Percentiles rank a stretch among this genome's conserved stretches.
phyloP scores from a whole-genome alignment of 805 yeast genomes.

The Nakazawaea siamensis region DNA sequence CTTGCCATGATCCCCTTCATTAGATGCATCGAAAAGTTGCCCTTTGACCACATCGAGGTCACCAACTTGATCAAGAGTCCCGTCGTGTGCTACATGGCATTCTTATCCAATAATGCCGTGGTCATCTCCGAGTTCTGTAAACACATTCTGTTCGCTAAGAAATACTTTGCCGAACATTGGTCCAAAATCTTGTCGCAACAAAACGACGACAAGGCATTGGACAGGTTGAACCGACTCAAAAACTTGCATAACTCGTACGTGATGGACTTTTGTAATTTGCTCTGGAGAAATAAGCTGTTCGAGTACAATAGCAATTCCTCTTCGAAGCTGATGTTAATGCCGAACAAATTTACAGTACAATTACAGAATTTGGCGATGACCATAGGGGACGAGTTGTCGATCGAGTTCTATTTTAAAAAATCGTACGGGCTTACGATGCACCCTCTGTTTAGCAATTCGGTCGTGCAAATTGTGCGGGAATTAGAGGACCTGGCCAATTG shows the following conservation, averaged over 20 bases:
- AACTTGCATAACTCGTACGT: slow-evolving; percentile 39
- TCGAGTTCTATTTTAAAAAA: slow-evolving; percentile 7
- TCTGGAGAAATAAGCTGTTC: slow-evolving; percentile 51
- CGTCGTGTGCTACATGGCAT: slow-evolving; percentile 25
- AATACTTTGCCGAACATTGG: slow-evolving; percentile 20
- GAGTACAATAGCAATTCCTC: slow-evolving; percentile 23
- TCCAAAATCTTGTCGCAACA: background rate
- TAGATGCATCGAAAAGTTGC: slow-evolving; percentile 5
- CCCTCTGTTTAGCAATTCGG: slow-evolving; percentile 40
- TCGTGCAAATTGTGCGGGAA: slow-evolving; percentile 34
- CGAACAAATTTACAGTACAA: slow-evolving; percentile 22
- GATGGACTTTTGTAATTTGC: slow-evolving; percentile 44
- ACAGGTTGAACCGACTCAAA: slow-evolving; percentile 17
- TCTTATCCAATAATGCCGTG: slow-evolving; percentile 35
- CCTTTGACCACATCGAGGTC: slow-evolving; percentile 15
- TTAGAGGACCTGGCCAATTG: slow-evolving; percentile 34
- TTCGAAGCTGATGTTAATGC: slow-evolving; percentile 31
- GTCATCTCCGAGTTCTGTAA: slow-evolving; percentile 37
- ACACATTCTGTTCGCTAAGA: slow-evolving; percentile 34
- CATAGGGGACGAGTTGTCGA: slow-evolving; percentile 1
- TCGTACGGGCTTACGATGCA: slow-evolving; percentile 34
- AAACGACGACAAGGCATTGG: slow-evolving; percentile 4
- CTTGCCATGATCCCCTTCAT: background rate
- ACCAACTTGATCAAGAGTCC: slow-evolving; percentile 30
- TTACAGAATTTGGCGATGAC: slow-evolving; percentile 16